Evolutionary conservation across 2,329 filamentous ascomycete species (phyloP), one percentile per base, ranked within the genome.

Genomic region (Sclerotinia trifoliorum): DNA sequence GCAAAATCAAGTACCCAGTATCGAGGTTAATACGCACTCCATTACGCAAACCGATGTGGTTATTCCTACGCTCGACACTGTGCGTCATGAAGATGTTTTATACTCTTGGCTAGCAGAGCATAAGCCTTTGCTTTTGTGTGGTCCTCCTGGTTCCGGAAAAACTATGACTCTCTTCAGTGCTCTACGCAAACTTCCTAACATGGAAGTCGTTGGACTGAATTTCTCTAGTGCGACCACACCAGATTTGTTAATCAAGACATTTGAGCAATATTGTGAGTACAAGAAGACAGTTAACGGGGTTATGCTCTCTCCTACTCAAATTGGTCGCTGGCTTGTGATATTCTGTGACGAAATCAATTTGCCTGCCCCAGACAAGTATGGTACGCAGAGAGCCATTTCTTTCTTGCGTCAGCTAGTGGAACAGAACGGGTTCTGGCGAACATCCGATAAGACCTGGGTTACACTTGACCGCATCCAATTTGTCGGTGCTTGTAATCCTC

Each of bases 291-390:
- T 98, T 60, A 98, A 95, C 77, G 95, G 95, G 54, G 93, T 98
- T 26, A 91, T 97, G 75, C 90, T 99, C 72, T 96, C 94, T 32
- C 95, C 95, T 0, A 96, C 91, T 8, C 96, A 99, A 78, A 96
- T 99, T 74, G 95, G 95, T 29, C 90, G 94, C 74, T 99, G 95
- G 95, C 85, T 99, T 49, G 94, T 99, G 57, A 88, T 99, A 71
- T 99, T 99, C 85, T 99, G 95, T 76, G 95, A 99, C 78, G 95
- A 99, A 79, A 99, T 99, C 82, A 99, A 99, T 80, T 85, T 99
- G 83, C 95, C 95, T 8, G 94, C 95, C 5, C 95, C 95, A 4
- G 95, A 99, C 81, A 94, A 93, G 75, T 99, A 99, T 78, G 94
- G 94, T 67, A 99, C 96, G 1, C 95, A 99, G 79, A 89, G 95